Percentiles rank a stretch among this genome's conserved stretches.
phyloP scores from a whole-genome alignment of 2,329 filamentous ascomycete species.

The Tolypocladium amazonense region DNA sequence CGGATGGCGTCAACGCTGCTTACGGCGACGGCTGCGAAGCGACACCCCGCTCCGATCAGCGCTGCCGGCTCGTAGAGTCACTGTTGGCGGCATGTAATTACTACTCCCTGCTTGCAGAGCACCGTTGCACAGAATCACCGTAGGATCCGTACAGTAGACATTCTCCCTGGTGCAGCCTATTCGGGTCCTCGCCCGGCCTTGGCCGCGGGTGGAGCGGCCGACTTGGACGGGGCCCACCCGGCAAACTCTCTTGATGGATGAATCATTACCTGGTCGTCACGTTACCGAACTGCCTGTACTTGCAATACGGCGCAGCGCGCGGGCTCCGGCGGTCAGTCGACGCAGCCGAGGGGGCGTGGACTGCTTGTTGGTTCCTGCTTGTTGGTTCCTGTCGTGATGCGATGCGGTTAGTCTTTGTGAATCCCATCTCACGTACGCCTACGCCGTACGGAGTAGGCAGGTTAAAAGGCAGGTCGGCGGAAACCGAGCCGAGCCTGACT shows the following conservation, averaged over 20 bases:
- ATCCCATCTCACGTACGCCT: too few species aligned
- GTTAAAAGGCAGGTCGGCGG: neutral
- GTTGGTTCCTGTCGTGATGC: too few species aligned
- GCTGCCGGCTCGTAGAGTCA: neutral
- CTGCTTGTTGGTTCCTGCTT: too few species aligned
- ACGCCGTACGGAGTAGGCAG: neutral
- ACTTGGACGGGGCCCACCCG: neutral
- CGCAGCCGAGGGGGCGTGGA: neutral
- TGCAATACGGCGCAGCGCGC: neutral
- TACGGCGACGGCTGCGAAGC: neutral
- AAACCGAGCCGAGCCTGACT: too few species aligned
- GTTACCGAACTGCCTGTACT: too few species aligned
- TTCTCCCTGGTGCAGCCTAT: neutral
- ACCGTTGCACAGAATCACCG: too few species aligned
- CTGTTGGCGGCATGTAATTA: too few species aligned
- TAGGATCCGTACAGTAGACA: neutral
- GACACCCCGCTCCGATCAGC: neutral
- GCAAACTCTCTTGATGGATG: neutral
- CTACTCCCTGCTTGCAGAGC: neutral
- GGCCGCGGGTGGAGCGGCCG: neutral
- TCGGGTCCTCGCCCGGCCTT: neutral
- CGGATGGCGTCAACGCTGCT: neutral
- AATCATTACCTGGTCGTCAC: neutral
- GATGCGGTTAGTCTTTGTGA: too few species aligned
- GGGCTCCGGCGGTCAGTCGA: neutral